A percentile compares a stretch with the other conserved stretches of the same genome.
Evolutionary conservation across 352 stramenopile genomes (phyloP).

Genomic region (Elongisporangium senticosum): DNA sequence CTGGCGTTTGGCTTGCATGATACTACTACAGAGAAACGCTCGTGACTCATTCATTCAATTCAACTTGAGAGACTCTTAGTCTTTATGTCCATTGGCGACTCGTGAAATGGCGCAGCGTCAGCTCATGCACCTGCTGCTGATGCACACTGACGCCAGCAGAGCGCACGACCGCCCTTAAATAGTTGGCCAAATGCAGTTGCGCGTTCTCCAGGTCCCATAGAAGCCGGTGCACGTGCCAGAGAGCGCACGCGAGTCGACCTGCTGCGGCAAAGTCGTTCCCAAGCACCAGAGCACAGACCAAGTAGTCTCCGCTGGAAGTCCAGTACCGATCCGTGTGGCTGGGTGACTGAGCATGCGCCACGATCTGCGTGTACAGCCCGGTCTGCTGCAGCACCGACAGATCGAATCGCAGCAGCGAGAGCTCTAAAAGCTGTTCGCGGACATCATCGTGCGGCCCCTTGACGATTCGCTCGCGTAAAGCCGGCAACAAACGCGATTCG

Average conservation of each 20-base stretch:
- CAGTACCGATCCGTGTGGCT: slow-evolving; percentile 15
- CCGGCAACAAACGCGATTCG: slow-evolving; percentile 19
- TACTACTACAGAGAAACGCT: neutral
- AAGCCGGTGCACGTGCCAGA: slow-evolving; percentile 53
- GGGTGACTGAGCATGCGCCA: slow-evolving; percentile 17
- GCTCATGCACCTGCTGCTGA: slow-evolving; percentile 25
- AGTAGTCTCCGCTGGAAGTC: slow-evolving; percentile 60
- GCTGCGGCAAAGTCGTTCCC: slow-evolving; percentile 40
- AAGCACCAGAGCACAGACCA: slow-evolving; percentile 55
- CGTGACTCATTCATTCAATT: slow-evolving; percentile 5
- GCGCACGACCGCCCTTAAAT: slow-evolving; percentile 28
- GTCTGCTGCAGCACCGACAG: slow-evolving; percentile 30
- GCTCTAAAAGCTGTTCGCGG: slow-evolving; percentile 19
- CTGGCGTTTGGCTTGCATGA: neutral
- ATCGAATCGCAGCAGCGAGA: slow-evolving; percentile 63
- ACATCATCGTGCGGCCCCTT: neutral
- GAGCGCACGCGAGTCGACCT: slow-evolving; percentile 39
- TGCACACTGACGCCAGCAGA: slow-evolving; percentile 7
- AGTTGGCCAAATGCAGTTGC: slow-evolving; percentile 50
- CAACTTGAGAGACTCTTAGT: neutral
- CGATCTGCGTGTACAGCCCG: slow-evolving; percentile 31
- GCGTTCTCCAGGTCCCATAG: slow-evolving; percentile 68
- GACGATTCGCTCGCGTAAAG: slow-evolving; percentile 1
- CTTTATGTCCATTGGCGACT: slow-evolving; percentile 5
- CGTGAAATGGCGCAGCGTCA: slow-evolving; percentile 17